phyloP scores from a whole-genome alignment of 176 grass and related monocot genomes.

The Cenchrus purpureus region DNA sequence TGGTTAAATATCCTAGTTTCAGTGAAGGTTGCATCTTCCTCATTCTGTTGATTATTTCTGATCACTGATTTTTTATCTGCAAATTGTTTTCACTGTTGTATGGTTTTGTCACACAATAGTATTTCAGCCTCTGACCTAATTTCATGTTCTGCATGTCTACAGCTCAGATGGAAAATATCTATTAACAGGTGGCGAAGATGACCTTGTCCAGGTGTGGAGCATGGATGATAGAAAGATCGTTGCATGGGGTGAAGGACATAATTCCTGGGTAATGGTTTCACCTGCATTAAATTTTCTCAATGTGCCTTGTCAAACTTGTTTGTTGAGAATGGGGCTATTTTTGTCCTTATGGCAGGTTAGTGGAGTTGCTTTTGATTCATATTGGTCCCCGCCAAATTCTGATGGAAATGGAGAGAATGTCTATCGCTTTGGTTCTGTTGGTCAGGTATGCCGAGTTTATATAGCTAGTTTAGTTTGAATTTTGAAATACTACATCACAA shows the following conservation, averaged over 20 bases:
- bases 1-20: neutral
- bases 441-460: conserved; percentile 66
- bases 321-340: conserved; percentile 7
- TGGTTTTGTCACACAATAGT: conserved; percentile 18
- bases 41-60: conserved; percentile 27
- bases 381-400: conserved; percentile 90
- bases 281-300: conserved; percentile 20
- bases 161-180: conserved; percentile 96
- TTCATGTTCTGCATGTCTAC: conserved; percentile 29
- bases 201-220: conserved; percentile 97
- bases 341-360: conserved; percentile 66
- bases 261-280: conserved; percentile 82
- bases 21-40: neutral
- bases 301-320: conserved; percentile 24
- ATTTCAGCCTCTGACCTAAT: conserved; percentile 30
- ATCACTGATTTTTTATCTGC: neutral
- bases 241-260: conserved; percentile 96
- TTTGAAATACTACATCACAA: conserved; percentile 3
- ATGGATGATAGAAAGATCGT: conserved; percentile 92
- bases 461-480: conserved; percentile 17
- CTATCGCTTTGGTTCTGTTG: conserved; percentile 98
- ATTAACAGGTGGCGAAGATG: conserved; percentile 95
- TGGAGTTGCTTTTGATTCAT: conserved; percentile 95
- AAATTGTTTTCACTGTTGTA: conserved; percentile 17
- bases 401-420: conserved; percentile 84